Percentiles rank a stretch among this genome's conserved stretches.
phyloP scores from a whole-genome alignment of 2,329 filamentous ascomycete genomes.

The Aureobasidium namibiae region DNA sequence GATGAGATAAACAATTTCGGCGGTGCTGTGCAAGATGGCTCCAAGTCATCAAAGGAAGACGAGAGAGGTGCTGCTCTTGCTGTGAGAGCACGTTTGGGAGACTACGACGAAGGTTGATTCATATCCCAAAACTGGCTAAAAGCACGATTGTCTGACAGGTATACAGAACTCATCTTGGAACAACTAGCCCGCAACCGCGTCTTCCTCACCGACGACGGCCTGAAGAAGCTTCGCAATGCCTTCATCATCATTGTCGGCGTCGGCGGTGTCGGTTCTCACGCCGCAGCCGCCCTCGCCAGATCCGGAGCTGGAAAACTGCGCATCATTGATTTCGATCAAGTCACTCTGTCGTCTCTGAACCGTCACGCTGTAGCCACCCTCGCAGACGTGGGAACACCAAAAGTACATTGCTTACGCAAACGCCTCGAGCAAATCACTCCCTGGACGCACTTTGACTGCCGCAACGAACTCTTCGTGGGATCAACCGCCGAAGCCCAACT shows the following conservation, averaged over 20 bases:
- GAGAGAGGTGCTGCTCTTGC: constrained; percentile 51
- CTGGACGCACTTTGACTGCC: constrained; percentile 83
- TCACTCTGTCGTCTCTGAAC: constrained; percentile 88
- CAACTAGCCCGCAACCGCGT: constrained; percentile 89
- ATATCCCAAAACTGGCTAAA: neutral
- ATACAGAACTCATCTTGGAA: constrained; percentile 77
- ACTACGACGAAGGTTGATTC: constrained; percentile 52
- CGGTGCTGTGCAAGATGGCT: constrained; percentile 38
- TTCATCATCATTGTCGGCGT: constrained; percentile 89
- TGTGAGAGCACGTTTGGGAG: constrained; percentile 51
- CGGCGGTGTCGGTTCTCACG: constrained; percentile 92
- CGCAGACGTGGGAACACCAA: constrained; percentile 85
- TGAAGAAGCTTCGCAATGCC: constrained; percentile 67
- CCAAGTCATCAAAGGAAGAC: constrained; percentile 43
- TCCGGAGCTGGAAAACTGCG: constrained; percentile 84
- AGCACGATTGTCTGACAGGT: neutral
- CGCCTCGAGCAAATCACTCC: constrained; percentile 79
- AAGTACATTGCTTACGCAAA: constrained; percentile 75
- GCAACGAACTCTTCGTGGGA: constrained; percentile 73
- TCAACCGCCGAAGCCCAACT: constrained; percentile 59
- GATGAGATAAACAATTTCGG: constrained; percentile 59
- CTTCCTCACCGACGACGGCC: constrained; percentile 76
- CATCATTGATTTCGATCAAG: constrained; percentile 94
- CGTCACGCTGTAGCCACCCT: constrained; percentile 92
- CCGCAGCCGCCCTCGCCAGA: constrained; percentile 72